A percentile compares a stretch with the other conserved stretches of the same genome.
Conservation (phyloP, 192 early-diverging fungal genomes). For the Spizellomyces punctatus region DNA sequence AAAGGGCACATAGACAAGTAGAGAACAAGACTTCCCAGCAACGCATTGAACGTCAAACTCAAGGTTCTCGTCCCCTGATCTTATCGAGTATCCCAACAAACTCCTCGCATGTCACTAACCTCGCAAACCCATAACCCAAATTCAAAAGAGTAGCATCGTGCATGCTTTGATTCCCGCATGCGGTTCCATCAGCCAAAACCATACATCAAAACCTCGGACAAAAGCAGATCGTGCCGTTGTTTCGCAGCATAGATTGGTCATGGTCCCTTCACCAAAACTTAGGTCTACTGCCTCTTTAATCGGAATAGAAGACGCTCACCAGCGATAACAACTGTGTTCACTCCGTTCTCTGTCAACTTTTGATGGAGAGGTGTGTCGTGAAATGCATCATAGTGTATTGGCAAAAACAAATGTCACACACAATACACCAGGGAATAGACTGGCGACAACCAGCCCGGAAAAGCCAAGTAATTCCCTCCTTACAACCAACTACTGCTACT, state of each 20-base stretch:
- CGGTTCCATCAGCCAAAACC: background rate
- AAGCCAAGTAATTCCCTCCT: no score
- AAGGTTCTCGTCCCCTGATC: no score
- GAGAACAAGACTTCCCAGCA: no score
- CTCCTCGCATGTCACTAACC: background rate
- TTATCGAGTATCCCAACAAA: background rate
- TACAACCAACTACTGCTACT: no score
- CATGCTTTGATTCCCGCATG: background rate
- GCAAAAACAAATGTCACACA: no score
- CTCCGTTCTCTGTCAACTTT: background rate
- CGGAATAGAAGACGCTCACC: background rate
- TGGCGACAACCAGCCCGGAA: no score
- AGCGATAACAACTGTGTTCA: constrained; percentile 1
- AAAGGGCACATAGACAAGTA: no score
- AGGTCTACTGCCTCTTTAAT: background rate
- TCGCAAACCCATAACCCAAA: constrained; percentile 1
- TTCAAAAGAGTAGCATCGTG: background rate
- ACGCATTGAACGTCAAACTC: no score
- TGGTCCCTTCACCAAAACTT: background rate
- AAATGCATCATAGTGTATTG: background rate
- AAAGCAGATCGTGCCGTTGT: constrained; percentile 12
- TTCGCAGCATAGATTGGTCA: constrained; percentile 1
- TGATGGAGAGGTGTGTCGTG: background rate
- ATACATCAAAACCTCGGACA: background rate
- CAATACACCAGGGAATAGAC: no score